Conservation (phyloP, 257 asterid species). For the Perilla frutescens region DNA sequence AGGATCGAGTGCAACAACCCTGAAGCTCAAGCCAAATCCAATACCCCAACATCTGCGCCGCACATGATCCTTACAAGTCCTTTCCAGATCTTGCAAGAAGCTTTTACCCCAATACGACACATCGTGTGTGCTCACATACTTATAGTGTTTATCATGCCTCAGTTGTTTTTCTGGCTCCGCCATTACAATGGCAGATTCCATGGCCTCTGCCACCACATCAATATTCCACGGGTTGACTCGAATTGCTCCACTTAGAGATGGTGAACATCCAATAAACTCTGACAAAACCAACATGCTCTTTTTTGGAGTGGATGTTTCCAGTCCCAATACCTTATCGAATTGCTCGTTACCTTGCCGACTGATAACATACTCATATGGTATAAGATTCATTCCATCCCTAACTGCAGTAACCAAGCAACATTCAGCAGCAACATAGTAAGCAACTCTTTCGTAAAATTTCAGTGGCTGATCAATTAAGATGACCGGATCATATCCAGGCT, state of each 20-base stretch:
- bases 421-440: slow-evolving; percentile 80
- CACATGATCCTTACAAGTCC: slow-evolving; percentile 84
- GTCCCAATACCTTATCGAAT: slow-evolving; percentile 60
- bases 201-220: slow-evolving; percentile 82
- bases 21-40: slow-evolving; percentile 81
- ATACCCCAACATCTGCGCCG: slow-evolving; percentile 90
- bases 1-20: slow-evolving; percentile 87
- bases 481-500: slow-evolving; percentile 79
- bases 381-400: slow-evolving; percentile 93
- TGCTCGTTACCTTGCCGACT: slow-evolving; percentile 76
- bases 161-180: slow-evolving; percentile 82
- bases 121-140: slow-evolving; percentile 86
- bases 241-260: too few species aligned
- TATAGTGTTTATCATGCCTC: slow-evolving; percentile 86
- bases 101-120: slow-evolving; percentile 94
- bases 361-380: slow-evolving; percentile 81
- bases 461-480: slow-evolving; percentile 72
- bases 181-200: slow-evolving; percentile 79
- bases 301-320: slow-evolving; percentile 50
- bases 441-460: slow-evolving; percentile 76
- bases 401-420: slow-evolving; percentile 94
- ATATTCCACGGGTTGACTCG: slow-evolving; percentile 85
- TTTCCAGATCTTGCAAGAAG: slow-evolving; percentile 79
- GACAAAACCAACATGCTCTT: slow-evolving; percentile 73
- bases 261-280: too few species aligned